phyloP scores from a whole-genome alignment of 768 basidiomycete genomes.

The Lentinula lateritia region DNA sequence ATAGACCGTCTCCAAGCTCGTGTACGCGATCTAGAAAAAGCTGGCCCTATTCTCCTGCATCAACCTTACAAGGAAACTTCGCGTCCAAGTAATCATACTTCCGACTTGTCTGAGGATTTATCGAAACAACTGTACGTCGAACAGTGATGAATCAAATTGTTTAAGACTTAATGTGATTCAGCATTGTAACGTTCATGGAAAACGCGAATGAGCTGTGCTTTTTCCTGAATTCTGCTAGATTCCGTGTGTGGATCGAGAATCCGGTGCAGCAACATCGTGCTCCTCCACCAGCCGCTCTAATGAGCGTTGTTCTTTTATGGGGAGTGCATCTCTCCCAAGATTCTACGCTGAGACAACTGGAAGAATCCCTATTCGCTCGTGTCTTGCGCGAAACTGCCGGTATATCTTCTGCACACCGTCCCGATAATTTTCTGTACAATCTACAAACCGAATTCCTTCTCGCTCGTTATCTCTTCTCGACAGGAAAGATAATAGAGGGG shows the following conservation, averaged over 20 bases:
- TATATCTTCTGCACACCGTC: constrained; percentile 10
- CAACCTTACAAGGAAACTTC: constrained; percentile 2
- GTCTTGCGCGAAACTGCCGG: not conserved
- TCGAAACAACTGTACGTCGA: not conserved
- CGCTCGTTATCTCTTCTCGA: constrained; percentile 35
- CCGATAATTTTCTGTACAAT: constrained; percentile 23
- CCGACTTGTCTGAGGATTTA: not conserved
- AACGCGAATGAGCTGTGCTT: constrained; percentile 35
- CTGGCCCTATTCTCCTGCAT: not conserved
- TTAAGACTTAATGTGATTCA: not conserved
- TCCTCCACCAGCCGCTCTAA: not conserved
- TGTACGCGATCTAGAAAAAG: constrained; percentile 26
- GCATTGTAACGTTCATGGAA: constrained; percentile 23
- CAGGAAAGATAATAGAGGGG: constrained; percentile 34
- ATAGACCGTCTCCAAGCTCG: constrained; percentile 29
- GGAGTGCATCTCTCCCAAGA: constrained; percentile 8
- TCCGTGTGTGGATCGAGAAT: constrained; percentile 21
- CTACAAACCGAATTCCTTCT: constrained; percentile 37
- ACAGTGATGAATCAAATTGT: not conserved
- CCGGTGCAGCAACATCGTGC: not conserved
- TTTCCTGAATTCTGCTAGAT: constrained; percentile 36
- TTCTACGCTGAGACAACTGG: not conserved
- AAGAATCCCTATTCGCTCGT: constrained; percentile 2
- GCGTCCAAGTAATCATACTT: not conserved
- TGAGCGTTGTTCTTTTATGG: constrained; percentile 8